phyloP scores from a whole-genome alignment of 2,329 filamentous ascomycete genomes.

The Ophiostoma fasciatum region DNA sequence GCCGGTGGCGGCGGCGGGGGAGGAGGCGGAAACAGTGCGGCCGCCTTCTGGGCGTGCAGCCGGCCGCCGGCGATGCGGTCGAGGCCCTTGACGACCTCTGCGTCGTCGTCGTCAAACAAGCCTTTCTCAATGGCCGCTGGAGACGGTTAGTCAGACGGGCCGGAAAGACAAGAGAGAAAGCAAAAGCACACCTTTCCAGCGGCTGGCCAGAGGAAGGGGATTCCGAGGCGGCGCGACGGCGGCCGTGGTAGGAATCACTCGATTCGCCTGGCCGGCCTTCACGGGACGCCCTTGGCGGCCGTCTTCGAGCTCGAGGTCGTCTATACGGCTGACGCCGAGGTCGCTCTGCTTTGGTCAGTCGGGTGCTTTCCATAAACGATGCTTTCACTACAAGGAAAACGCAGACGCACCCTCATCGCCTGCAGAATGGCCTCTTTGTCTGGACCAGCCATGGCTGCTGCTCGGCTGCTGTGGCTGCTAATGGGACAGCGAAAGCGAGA shows the following conservation, averaged over 20 bases:
- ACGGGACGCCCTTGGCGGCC: conserved; percentile 1
- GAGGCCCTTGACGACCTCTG: conserved; percentile 10
- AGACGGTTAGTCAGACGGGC: neutral
- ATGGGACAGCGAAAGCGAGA: neutral
- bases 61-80: conserved; percentile 9
- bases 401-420: conserved; percentile 1
- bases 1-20: too few relatives aligned
- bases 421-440: neutral
- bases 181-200: conserved; percentile 6
- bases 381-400: neutral
- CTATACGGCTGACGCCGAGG: conserved; percentile 7
- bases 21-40: too few relatives aligned
- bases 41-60: conserved; percentile 10
- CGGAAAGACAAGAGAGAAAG: neutral
- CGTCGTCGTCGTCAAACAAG: conserved; percentile 12
- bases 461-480: neutral
- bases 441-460: neutral
- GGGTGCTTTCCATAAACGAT: too few relatives aligned
- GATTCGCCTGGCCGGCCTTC: neutral
- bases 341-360: conserved; percentile 6
- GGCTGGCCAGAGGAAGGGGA: conserved; percentile 1
- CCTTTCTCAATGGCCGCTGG: conserved; percentile 9
- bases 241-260: neutral
- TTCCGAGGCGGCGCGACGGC: neutral
- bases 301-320: conserved; percentile 11